Base-by-base conservation (phyloP, 352 stramenopile genomes). In the Phytophthora meadii region DNA sequence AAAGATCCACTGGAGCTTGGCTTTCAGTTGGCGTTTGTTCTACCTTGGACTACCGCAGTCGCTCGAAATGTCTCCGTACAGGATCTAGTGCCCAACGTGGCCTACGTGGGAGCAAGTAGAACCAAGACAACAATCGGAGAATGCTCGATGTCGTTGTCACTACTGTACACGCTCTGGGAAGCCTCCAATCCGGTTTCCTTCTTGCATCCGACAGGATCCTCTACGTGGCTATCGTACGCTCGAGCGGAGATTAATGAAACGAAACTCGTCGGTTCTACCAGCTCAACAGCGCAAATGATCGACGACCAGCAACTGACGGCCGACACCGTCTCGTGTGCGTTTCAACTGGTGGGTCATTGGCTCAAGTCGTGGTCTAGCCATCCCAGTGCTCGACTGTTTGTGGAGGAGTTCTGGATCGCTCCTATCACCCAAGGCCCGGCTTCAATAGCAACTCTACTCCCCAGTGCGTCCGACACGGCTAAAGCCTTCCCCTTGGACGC, bases 331-430 rank as follows among this genome's bases (percentile, higher is more conserved):
- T 77, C 60, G 5, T 91, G 82, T 37, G 64, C 70, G 0, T 52
- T 84, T 14, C 65, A 88, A 27, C 50, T 75, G 4, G 61, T 82
- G 6, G 68, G 61, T 0, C 73, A 89, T 47, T 91, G 82, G 82
- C 11, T 91, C 3, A 32, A 68, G 11, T 89, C 82, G 5, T 89
- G 80, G 74, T 65, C 77, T 9, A 74, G 65, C 15, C 80, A 89
- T 19, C 82, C 82, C 6, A 65, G 51, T 25, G 68, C 81, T 52
- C 61, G 63, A 9, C 63, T 81, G 50, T 81, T 88, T 41, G 68
- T 88, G 7, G 81, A 91, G 54, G 68, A 75, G 27, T 61, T 85
- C 19, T 91, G 81, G 82, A 45, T 79, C 9, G 46, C 62, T 39
- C 28, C 62, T 11, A 57, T 76, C 19, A 65, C 62, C 9, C 62